Evolutionary conservation across 108 stramenopile genomes (phyloP).

Genomic region (Conticribra guillardii): DNA sequence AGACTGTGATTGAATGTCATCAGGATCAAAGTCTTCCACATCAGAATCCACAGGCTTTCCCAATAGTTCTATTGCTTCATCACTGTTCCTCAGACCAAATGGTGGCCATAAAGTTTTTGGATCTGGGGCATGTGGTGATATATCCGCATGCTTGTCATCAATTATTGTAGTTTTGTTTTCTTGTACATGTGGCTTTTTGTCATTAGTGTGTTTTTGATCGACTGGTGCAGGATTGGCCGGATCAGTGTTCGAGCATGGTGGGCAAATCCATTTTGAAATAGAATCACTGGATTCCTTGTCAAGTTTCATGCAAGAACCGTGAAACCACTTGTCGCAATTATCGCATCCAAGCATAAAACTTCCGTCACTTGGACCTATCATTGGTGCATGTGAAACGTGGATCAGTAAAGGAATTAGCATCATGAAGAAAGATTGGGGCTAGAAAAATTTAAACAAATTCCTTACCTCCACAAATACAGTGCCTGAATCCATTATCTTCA

Average conservation of each 20-base stretch:
- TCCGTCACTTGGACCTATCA: constrained; percentile 84
- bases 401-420: no score
- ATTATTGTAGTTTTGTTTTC: constrained; percentile 7
- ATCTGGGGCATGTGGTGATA: constrained; percentile 70
- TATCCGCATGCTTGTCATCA: constrained; percentile 12
- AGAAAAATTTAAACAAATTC: not conserved
- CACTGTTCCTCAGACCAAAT: constrained; percentile 62
- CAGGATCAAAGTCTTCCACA: constrained; percentile 40
- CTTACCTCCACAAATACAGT: constrained; percentile 71
- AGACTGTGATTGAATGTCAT: not conserved
- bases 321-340: constrained; percentile 86
- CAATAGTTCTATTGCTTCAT: constrained; percentile 53
- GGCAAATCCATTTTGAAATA: constrained; percentile 65
- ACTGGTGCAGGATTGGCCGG: constrained; percentile 2
- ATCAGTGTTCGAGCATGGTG: constrained; percentile 44
- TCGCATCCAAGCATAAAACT: constrained; percentile 88
- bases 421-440: not conserved
- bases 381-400: no score
- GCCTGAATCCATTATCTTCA: constrained; percentile 66
- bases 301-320: constrained; percentile 79
- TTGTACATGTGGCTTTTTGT: constrained; percentile 4
- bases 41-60: constrained; percentile 48
- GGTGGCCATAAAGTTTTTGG: constrained; percentile 73
- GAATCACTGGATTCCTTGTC: constrained; percentile 43
- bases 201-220: constrained; percentile 6